These are phyloP conservation scores for Xylaria longipes DNA, from an alignment of 495 filamentous ascomycete species.

Conservation along the genomic window DNA sequence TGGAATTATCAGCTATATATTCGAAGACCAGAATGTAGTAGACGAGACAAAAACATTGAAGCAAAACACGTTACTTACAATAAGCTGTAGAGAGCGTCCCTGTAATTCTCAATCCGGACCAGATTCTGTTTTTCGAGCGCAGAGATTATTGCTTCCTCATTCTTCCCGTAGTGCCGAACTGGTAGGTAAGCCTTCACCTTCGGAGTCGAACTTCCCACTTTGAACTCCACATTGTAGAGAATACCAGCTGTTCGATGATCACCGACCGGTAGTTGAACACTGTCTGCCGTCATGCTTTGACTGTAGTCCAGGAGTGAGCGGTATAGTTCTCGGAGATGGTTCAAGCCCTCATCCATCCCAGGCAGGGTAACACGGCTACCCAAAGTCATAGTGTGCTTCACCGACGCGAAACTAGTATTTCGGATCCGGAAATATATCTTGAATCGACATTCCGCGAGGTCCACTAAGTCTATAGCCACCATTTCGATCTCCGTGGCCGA, in stretches of 20 bases:
- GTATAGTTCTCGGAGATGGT: constrained; percentile 27
- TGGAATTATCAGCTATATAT: too few relatives aligned
- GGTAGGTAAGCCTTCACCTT: constrained; percentile 46
- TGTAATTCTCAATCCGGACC: too few relatives aligned
- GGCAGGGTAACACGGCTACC: constrained; percentile 28
- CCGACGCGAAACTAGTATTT: constrained; percentile 37
- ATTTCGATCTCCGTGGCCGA: constrained; percentile 33
- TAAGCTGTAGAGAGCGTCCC: too few relatives aligned
- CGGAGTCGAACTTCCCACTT: constrained; percentile 27
- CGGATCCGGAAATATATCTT: constrained; percentile 45
- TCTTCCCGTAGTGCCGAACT: constrained; percentile 39
- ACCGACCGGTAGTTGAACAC: constrained; percentile 24
- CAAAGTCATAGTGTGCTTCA: constrained; percentile 40
- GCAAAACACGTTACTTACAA: too few relatives aligned
- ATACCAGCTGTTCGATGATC: constrained; percentile 44
- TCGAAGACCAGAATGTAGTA: too few relatives aligned
- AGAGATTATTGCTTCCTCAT: constrained; percentile 25
- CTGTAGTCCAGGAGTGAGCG: constrained; percentile 27
- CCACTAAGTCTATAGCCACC: constrained; percentile 43
- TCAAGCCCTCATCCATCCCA: constrained; percentile 27
- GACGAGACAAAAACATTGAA: too few relatives aligned
- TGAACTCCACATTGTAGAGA: constrained; percentile 45
- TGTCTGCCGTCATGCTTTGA: constrained; percentile 18
- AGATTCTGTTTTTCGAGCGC: constrained; percentile 5
- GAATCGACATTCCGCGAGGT: constrained; percentile 36